Evolutionary conservation across 2,329 filamentous ascomycete species (phyloP), one percentile per base, ranked within the genome.

Genomic region (Cadophora malorum): DNA sequence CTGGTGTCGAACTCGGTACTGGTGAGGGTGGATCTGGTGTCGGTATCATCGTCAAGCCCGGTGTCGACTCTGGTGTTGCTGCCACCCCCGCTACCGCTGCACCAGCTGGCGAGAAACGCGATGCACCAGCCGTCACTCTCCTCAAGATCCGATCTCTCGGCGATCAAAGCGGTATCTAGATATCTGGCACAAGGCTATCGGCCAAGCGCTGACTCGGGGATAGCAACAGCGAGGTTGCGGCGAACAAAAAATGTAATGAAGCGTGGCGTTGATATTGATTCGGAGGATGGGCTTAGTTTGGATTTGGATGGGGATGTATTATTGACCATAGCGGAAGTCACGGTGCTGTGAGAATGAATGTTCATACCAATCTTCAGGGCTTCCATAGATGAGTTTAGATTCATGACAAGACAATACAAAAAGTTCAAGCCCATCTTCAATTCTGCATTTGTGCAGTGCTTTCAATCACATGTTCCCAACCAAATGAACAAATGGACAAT

Each of bases 1-100:
- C 83, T 70, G 83, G 83, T 78, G 74, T 85, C 55, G 79, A 85
- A 75, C 78, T 85, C 52, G 83, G 83, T 66, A 83, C 83, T 31
- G 80, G 79, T 49, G 76, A 71, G 38, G 79, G 80, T 67, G 79
- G 78, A 66, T 79, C 81, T 21, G 83, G 83, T 62, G 66, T 74
- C 33, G 72, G 72, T 66, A 74, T 74, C 28, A 71, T 63, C 19
- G 68, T 71, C 23, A 67, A 69, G 65, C 62, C 67, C 56, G 63
- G 68, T 38, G 52, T 33, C 52, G 52, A 55, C 52, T 50, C 61
- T 33, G 65, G 33, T 38, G 60, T 55, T 19, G 41, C 41, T 45
- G 41, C 41, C 58, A n/a, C 59, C 16, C 25, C 50, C n/a, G 55
- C 38, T 65, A 19, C 64, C 64, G 60, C 45, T 53, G 35, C 52